Percentiles rank a stretch among this genome's conserved stretches.
Conservation (phyloP, 2,329 filamentous ascomycete species). For the Verticillium tricorpus region DNA sequence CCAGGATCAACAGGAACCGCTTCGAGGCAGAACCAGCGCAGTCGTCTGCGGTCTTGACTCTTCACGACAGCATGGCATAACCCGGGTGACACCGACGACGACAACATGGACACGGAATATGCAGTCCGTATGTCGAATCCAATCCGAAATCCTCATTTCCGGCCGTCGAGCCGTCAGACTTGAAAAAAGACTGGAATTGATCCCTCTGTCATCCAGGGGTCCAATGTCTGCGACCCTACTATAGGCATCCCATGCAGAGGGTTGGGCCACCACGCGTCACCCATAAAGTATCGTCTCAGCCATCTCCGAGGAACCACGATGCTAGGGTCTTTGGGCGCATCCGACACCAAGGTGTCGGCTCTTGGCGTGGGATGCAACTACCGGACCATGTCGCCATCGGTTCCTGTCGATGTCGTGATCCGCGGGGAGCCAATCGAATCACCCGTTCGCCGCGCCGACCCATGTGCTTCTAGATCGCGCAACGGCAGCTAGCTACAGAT, state of each 20-base stretch:
- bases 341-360: background rate
- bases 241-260: background rate
- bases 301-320: background rate
- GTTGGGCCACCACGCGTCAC: background rate
- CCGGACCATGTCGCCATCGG: slow-evolving; percentile 3
- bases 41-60: background rate
- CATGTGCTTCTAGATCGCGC: background rate
- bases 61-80: background rate
- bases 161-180: background rate
- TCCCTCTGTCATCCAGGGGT: background rate
- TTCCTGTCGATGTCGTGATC: slow-evolving; percentile 1
- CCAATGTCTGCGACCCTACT: background rate
- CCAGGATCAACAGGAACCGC: background rate
- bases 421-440: background rate
- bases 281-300: background rate
- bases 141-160: background rate
- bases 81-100: background rate
- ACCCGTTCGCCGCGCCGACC: background rate
- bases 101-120: background rate
- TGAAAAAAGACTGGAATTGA: background rate
- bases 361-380: background rate
- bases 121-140: background rate
- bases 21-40: background rate
- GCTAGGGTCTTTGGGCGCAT: background rate
- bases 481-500: slow-evolving; percentile 1